phyloP scores from a whole-genome alignment of 23 red algal genomes.

The Agarophyton chilense region DNA sequence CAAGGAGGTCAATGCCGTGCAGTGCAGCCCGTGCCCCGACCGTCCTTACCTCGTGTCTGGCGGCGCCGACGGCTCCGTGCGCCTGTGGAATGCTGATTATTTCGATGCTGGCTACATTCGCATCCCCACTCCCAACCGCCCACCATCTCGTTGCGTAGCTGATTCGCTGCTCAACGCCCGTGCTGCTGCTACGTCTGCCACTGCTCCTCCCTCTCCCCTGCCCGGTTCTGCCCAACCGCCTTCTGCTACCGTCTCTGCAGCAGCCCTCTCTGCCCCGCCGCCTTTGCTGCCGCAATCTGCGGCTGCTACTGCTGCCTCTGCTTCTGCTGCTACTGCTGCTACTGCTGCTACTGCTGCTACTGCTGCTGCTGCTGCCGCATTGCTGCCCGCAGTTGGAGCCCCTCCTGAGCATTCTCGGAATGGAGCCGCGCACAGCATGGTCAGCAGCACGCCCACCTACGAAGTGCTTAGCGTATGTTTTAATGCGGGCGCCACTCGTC shows the following conservation, averaged over 20 bases:
- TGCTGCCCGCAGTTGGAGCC: background rate
- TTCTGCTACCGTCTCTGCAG: background rate
- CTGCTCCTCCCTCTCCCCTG: slow-evolving; percentile 35
- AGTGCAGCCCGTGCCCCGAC: slow-evolving; percentile 55
- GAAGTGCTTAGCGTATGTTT: slow-evolving; percentile 74
- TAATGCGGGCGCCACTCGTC: slow-evolving; percentile 76
- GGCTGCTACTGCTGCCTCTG: background rate
- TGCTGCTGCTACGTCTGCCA: slow-evolving; percentile 31
- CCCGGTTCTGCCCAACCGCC: background rate
- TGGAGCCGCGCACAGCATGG: slow-evolving; percentile 53
- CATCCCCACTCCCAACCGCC: slow-evolving; percentile 35
- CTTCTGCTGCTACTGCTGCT: background rate
- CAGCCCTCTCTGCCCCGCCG: background rate
- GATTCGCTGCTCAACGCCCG: slow-evolving; percentile 1
- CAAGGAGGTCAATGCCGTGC: slow-evolving; percentile 76
- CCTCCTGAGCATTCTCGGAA: slow-evolving; percentile 15
- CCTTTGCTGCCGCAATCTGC: background rate
- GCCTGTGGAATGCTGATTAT: slow-evolving; percentile 72
- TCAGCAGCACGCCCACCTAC: slow-evolving; percentile 31
- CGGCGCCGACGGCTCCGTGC: slow-evolving; percentile 73
- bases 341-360: no score
- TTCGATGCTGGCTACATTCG: slow-evolving; percentile 56
- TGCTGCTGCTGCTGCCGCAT: background rate
- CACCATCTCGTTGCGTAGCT: background rate
- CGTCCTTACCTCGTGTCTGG: slow-evolving; percentile 76